phyloP scores from a whole-genome alignment of 176 grass and related monocot species.

The Rhynchospora tenuis region DNA sequence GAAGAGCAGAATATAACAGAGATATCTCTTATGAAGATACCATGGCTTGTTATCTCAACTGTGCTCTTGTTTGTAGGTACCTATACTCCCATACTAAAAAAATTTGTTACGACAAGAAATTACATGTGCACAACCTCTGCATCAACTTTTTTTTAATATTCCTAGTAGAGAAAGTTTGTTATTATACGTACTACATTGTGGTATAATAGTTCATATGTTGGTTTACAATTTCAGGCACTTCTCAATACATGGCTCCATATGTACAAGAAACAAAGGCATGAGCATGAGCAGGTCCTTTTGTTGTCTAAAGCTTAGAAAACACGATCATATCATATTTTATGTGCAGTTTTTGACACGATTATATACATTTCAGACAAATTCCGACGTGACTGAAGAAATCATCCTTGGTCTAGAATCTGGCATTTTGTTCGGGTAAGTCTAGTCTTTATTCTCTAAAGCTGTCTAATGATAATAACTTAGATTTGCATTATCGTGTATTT shows the following conservation, averaged over 20 bases:
- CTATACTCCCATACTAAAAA: constrained; percentile 37
- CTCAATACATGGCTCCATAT: constrained; percentile 91
- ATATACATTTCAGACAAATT: constrained; percentile 48
- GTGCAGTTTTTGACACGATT: constrained; percentile 26
- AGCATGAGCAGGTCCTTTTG: constrained; percentile 73
- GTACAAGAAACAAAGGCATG: constrained; percentile 81
- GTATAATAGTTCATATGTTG: not conserved
- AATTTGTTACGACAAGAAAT: not conserved
- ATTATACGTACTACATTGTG: not conserved
- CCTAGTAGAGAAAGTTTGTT: not conserved
- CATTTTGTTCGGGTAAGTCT: constrained; percentile 91
- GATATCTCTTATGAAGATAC: constrained; percentile 73
- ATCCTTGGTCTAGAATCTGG: constrained; percentile 90
- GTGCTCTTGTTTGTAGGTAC: constrained; percentile 99
- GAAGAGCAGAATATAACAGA: constrained; percentile 81
- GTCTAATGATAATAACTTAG: not conserved
- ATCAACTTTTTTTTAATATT: not conserved
- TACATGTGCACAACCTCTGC: not conserved
- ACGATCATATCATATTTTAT: constrained; percentile 8
- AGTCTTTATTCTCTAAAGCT: not conserved
- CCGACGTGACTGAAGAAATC: constrained; percentile 92
- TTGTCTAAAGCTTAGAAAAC: not conserved
- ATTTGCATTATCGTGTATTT: not conserved
- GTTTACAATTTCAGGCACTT: constrained; percentile 36
- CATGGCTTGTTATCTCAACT: constrained; percentile 71